Evolutionary conservation across 768 basidiomycete genomes (phyloP).

Genomic region (Sarcomyxa edulis): DNA sequence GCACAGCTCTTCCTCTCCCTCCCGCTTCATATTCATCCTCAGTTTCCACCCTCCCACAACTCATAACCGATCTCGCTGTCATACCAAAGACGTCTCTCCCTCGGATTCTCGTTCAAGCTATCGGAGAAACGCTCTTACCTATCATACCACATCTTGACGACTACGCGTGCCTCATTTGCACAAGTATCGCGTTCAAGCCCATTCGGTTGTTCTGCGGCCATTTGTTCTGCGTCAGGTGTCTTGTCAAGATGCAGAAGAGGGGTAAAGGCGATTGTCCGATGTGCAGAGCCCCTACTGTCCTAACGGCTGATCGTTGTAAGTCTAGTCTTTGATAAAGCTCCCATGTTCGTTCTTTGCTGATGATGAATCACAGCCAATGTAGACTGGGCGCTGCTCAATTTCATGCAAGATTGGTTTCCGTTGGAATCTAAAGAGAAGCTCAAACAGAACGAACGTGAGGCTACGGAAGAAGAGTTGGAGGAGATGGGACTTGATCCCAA

Average conservation of each 20-base stretch:
- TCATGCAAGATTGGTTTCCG: conserved; percentile 93
- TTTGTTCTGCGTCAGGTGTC: conserved; percentile 67
- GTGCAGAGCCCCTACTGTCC: conserved; percentile 74
- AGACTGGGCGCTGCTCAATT: conserved; percentile 74
- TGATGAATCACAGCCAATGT: conserved; percentile 51
- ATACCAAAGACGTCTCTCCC: conserved; percentile 22
- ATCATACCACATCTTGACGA: conserved; percentile 78
- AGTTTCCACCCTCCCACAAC: conserved; percentile 9
- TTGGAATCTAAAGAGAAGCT: conserved; percentile 72
- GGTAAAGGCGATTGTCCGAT: conserved; percentile 75
- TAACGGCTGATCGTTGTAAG: conserved; percentile 74
- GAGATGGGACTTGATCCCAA: conserved; percentile 63
- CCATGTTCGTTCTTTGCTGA: conserved; percentile 1
- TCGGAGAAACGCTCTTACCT: conserved; percentile 79
- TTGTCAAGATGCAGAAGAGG: conserved; percentile 90
- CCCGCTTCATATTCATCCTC: conserved; percentile 11
- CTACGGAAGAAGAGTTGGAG: conserved; percentile 58
- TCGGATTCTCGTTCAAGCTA: conserved; percentile 63
- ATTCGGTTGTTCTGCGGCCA: conserved; percentile 79
- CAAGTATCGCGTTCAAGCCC: conserved; percentile 88
- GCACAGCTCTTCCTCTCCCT: conserved; percentile 74
- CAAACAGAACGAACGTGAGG: conserved; percentile 71
- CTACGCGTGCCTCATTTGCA: conserved; percentile 86
- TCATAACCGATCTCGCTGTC: conserved; percentile 9
- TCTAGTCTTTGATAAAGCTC: not conserved